A percentile compares a stretch with the other conserved stretches of the same genome.
Conservation (phyloP, 2,329 filamentous ascomycete genomes). For the Colletotrichum plurivorum region DNA sequence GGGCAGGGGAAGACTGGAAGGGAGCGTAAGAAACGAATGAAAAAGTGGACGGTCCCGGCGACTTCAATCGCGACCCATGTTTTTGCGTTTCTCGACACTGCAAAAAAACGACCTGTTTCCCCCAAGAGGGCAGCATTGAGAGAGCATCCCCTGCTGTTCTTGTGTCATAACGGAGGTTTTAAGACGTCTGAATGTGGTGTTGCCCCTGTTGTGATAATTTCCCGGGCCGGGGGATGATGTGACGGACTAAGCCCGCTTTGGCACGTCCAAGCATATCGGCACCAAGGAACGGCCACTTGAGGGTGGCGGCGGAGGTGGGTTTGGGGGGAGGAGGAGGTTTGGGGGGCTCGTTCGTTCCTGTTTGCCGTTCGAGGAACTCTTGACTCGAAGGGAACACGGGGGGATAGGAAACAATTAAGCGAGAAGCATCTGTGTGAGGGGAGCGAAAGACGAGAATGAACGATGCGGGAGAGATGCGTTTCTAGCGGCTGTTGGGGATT, state of each 20-base stretch:
- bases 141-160: slow-evolving; percentile 2
- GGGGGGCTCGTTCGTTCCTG: no score
- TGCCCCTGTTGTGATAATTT: slow-evolving; percentile 41
- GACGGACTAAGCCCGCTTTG: slow-evolving; percentile 39
- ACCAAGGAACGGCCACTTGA: slow-evolving; percentile 28
- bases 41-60: slow-evolving; percentile 24
- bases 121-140: background rate
- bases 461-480: background rate
- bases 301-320: slow-evolving; percentile 10
- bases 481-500: no score
- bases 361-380: no score
- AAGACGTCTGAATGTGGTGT: slow-evolving; percentile 29
- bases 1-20: slow-evolving; percentile 1
- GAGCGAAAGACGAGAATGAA: background rate
- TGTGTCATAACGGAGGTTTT: slow-evolving; percentile 31
- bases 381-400: background rate
- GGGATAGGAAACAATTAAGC: background rate
- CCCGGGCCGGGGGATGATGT: slow-evolving; percentile 34
- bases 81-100: slow-evolving; percentile 4
- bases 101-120: background rate
- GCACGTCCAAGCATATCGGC: slow-evolving; percentile 38
- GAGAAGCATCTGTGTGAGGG: background rate
- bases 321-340: background rate
- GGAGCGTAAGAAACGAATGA: slow-evolving; percentile 24
- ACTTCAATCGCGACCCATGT: slow-evolving; percentile 35